phyloP scores from a whole-genome alignment of 169 alveolate genomes.

The Cryptosporidium felis region DNA sequence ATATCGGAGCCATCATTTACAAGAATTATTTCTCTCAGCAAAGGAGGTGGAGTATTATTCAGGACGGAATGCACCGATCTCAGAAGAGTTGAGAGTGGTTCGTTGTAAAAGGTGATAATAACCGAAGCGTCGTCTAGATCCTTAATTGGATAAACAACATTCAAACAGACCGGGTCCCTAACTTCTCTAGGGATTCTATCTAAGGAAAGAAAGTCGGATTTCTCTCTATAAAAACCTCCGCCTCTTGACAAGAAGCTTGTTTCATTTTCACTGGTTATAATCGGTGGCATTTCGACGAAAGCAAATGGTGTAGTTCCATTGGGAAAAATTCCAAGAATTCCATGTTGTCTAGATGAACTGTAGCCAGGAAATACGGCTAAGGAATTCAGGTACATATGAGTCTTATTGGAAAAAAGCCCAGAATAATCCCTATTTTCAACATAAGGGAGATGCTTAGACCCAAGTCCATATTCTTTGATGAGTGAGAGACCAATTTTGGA shows the following conservation, averaged over 20 bases:
- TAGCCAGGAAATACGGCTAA: conserved; percentile 62
- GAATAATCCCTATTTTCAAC: conserved; percentile 43
- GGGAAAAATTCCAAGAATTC: conserved; percentile 65
- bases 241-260: background rate
- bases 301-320: conserved; percentile 65
- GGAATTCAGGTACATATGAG: conserved; percentile 27
- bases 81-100: conserved; percentile 69
- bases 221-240: conserved; percentile 56
- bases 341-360: conserved; percentile 14
- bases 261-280: conserved; percentile 1
- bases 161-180: conserved; percentile 30
- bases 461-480: conserved; percentile 31
- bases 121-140: conserved; percentile 71
- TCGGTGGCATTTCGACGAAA: background rate
- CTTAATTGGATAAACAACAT: conserved; percentile 14
- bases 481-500: conserved; percentile 21
- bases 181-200: conserved; percentile 49
- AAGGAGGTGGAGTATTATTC: conserved; percentile 75
- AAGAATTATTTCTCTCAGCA: conserved; percentile 74
- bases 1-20: conserved; percentile 73
- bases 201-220: conserved; percentile 38
- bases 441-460: conserved; percentile 44
- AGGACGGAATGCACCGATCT: conserved; percentile 75
- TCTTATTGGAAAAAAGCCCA: background rate
- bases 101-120: conserved; percentile 73